Percentiles rank a stretch among this genome's conserved stretches.
Evolutionary conservation across 495 filamentous ascomycete genomes (phyloP).

Genomic region (Cladorrhinum samala): DNA sequence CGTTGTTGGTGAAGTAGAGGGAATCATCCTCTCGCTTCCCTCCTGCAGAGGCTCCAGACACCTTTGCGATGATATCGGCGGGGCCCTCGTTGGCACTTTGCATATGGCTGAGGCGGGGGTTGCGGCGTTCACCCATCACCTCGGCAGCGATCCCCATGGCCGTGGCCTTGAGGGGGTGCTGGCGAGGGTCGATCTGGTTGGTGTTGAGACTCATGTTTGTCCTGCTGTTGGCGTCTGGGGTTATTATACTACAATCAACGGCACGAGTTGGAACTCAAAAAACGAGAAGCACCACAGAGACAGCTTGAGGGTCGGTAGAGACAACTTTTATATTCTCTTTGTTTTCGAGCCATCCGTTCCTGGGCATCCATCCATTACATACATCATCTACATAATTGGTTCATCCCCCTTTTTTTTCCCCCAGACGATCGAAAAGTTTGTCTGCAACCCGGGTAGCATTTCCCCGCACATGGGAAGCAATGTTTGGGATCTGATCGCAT

Average conservation of each 20-base stretch:
- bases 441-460: too few relatives aligned
- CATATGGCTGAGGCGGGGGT: slow-evolving; percentile 27
- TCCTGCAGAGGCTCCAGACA: slow-evolving; percentile 40
- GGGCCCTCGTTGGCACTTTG: slow-evolving; percentile 50
- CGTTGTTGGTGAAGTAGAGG: slow-evolving; percentile 55
- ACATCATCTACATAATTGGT: too few relatives aligned
- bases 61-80: slow-evolving; percentile 48
- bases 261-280: too few relatives aligned
- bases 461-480: neutral
- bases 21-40: slow-evolving; percentile 47
- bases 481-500: neutral
- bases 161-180: slow-evolving; percentile 28
- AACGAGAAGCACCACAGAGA: neutral
- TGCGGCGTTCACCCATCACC: slow-evolving; percentile 21
- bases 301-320: too few relatives aligned
- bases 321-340: too few relatives aligned
- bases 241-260: too few relatives aligned
- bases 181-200: slow-evolving; percentile 23
- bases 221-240: too few relatives aligned
- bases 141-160: slow-evolving; percentile 23
- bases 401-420: too few relatives aligned
- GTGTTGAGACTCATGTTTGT: slow-evolving; percentile 19
- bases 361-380: too few relatives aligned
- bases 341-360: too few relatives aligned
- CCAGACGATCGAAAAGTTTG: too few relatives aligned